Evolutionary conservation across 2,329 filamentous ascomycete genomes (phyloP).

Genomic region (Colletotrichum cordylinicola): DNA sequence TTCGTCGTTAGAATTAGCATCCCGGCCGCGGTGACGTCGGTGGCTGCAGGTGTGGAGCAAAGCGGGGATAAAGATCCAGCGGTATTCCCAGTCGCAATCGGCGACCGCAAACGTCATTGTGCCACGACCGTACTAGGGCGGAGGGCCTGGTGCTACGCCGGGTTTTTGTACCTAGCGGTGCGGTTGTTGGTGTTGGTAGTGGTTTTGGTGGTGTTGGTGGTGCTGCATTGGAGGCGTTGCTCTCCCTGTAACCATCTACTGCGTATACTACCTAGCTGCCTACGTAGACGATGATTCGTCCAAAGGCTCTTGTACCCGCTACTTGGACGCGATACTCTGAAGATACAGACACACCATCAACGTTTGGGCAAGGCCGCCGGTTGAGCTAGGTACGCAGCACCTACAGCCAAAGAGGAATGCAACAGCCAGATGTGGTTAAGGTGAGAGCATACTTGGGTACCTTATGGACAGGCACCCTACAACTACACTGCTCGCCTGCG

Average conservation of each 20-base stretch:
- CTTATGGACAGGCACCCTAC: neutral
- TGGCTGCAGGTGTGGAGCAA: neutral
- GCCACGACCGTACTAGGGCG: neutral
- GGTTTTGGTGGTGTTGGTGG: neutral
- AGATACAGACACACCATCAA: neutral
- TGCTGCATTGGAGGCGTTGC: neutral
- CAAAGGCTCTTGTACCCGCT: neutral
- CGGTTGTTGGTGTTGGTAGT: neutral
- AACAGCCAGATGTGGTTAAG: neutral
- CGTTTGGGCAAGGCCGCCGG: neutral
- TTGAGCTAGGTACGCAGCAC: neutral
- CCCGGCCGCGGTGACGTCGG: slow-evolving; percentile 10
- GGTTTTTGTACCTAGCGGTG: neutral
- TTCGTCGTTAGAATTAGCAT: slow-evolving; percentile 21
- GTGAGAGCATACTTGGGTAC: neutral
- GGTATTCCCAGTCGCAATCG: slow-evolving; percentile 6
- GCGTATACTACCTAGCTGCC: neutral
- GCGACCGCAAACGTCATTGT: slow-evolving; percentile 19
- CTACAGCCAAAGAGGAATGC: neutral
- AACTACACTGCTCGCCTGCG: neutral
- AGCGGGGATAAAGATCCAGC: slow-evolving; percentile 7
- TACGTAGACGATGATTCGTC: neutral
- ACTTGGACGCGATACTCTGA: neutral
- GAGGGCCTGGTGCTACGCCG: neutral
- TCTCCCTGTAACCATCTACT: neutral